Evolutionary conservation across 768 basidiomycete species (phyloP).

Genomic region (Tylopilus subfusipes): DNA sequence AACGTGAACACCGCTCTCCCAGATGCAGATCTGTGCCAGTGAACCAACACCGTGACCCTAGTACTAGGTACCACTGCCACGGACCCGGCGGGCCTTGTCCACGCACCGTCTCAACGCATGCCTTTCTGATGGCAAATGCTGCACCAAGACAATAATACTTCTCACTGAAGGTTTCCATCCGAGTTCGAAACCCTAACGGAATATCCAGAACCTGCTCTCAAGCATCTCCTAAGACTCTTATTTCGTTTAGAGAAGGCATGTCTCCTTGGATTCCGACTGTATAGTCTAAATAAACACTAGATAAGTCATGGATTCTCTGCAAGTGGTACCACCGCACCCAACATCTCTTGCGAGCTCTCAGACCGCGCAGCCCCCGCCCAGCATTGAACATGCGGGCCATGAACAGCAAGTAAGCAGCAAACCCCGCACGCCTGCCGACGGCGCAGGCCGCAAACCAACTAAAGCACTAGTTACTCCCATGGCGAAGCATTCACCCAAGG

Average conservation of each 20-base stretch:
- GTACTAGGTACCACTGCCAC: neutral
- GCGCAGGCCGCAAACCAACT: neutral
- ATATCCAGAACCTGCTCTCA: too few species aligned
- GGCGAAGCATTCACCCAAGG: neutral
- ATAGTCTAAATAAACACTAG: neutral
- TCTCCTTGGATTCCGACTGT: neutral
- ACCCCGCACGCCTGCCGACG: neutral
- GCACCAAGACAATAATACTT: neutral
- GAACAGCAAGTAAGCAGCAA: neutral
- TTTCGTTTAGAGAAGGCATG: neutral
- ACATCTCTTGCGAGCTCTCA: neutral
- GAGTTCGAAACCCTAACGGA: neutral
- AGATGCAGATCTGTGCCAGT: neutral
- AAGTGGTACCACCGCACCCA: neutral
- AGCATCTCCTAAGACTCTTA: neutral
- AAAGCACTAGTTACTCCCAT: neutral
- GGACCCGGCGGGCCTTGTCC: neutral
- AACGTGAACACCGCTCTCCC: too few species aligned
- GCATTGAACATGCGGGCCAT: neutral
- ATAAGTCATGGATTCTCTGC: neutral
- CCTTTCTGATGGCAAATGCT: neutral
- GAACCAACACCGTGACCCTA: neutral
- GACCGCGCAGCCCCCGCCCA: neutral
- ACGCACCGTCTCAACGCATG: neutral
- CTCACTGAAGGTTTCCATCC: neutral